Evolutionary conservation across 192 early-diverging fungal genomes (phyloP), one percentile per base, ranked within the genome.

Genomic region (Rhizophagus prolifer): DNA sequence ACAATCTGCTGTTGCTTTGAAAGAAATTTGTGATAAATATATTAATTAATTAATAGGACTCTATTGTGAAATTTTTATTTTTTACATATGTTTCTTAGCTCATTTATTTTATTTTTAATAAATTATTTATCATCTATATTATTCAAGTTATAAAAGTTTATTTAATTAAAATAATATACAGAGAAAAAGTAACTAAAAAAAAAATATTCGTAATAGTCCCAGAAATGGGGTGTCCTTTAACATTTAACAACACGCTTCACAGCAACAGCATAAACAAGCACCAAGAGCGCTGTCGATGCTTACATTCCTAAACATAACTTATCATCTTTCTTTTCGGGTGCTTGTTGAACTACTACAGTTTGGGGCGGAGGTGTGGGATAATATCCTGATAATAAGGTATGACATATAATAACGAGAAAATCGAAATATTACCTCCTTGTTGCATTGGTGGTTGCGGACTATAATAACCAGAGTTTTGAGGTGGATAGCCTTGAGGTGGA

Each of bases 11-110:
- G 58, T 72, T 7, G 79, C 84, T 58, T 87, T 92, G 71, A 90
- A 87, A 76, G 73, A 85, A 21, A 85, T 84, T 3, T 88, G 87
- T 78, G 76, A 74, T 47, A 85, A 88, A 25, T 90, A 88, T 68
- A 6, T 54, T 54, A 14, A 54, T 1, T 54, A 54, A 54, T n/a
- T 38, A 38, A 8, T 38, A 34, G 31, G 36, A 38, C 7, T 38
- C 36, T 38, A 38, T 38, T 38, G 6, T 38, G 8, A 38, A 38
- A 34, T 4, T 34, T 38, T 38, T 38, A 0, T 38, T 38, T 38
- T 38, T 38, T 38, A 38, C 6, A 38, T 0, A 6, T 38, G 0
- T n/a, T 34, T 9, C 38, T 9, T 41, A 41, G 9, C 9, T 41
- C 38, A 41, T 41, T 41, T 41, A 41, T 41, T 41, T 41, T 9